phyloP scores from a whole-genome alignment of 2,329 filamentous ascomycete species.

The Botryotinia globosa region DNA sequence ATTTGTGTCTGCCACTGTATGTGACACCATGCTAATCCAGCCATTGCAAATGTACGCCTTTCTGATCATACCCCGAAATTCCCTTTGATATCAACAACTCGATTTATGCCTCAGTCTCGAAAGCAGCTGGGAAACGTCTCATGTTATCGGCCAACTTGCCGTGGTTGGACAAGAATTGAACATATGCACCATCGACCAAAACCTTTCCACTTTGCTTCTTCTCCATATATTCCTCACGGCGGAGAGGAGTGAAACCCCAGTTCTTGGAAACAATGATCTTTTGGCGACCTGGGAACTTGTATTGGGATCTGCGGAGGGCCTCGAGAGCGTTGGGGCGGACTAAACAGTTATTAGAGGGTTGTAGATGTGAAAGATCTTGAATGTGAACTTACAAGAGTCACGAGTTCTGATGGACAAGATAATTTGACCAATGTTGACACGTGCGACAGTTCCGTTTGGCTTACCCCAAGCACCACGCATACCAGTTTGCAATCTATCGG shows the following conservation, averaged over 20 bases:
- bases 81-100: constrained; percentile 18
- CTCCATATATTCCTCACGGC: constrained; percentile 94
- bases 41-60: constrained; percentile 37
- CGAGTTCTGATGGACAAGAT: constrained; percentile 95
- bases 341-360: constrained; percentile 40
- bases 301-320: constrained; percentile 98
- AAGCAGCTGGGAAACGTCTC: constrained; percentile 91
- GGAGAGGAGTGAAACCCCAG: constrained; percentile 99
- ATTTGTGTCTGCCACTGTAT: constrained; percentile 23
- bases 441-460: constrained; percentile 97
- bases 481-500: constrained; percentile 99
- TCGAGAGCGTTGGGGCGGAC: constrained; percentile 92
- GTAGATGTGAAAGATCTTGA: not conserved
- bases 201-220: constrained; percentile 91
- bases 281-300: constrained; percentile 99
- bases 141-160: constrained; percentile 84
- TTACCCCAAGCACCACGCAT: constrained; percentile 99
- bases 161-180: constrained; percentile 97
- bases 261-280: constrained; percentile 99
- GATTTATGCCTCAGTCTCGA: constrained; percentile 46
- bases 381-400: constrained; percentile 69
- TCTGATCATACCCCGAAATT: constrained; percentile 23
- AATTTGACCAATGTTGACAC: constrained; percentile 99
- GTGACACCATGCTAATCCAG: constrained; percentile 30
- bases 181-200: constrained; percentile 98